A percentile compares a stretch with the other conserved stretches of the same genome.
phyloP scores from a whole-genome alignment of 2,329 filamentous ascomycete species.

The Fusarium buharicum region DNA sequence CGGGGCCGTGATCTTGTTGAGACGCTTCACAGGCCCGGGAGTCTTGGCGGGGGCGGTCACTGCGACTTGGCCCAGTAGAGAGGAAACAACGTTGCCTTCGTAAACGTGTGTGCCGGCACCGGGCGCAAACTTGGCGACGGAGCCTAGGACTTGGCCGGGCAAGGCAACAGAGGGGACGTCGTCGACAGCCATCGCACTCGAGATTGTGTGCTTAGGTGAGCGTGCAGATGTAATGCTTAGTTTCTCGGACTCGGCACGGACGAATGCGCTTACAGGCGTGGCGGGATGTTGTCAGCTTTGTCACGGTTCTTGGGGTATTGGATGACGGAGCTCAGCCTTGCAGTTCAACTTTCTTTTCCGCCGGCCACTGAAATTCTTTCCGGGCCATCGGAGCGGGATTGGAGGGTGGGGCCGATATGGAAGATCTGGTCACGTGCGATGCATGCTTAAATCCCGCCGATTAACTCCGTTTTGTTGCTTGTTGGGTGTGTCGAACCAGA shows the following conservation, averaged over 20 bases:
- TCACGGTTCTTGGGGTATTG: background rate
- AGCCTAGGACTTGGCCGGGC: constrained; percentile 83
- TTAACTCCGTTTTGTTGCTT: constrained; percentile 38
- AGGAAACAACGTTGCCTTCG: constrained; percentile 79
- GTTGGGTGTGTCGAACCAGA: background rate
- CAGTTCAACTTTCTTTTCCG: constrained; percentile 4
- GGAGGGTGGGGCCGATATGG: constrained; percentile 28
- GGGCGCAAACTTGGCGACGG: constrained; percentile 71
- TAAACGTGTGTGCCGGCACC: constrained; percentile 88
- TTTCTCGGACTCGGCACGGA: constrained; percentile 13
- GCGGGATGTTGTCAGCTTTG: constrained; percentile 18
- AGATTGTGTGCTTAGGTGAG: constrained; percentile 27
- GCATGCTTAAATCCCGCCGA: constrained; percentile 43
- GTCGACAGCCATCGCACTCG: constrained; percentile 46
- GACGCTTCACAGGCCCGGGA: constrained; percentile 66
- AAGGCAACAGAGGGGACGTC: constrained; percentile 69
- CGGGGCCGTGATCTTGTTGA: constrained; percentile 65
- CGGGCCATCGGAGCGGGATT: constrained; percentile 23
- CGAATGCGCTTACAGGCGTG: constrained; percentile 19
- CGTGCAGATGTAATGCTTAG: constrained; percentile 3
- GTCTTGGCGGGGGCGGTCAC: constrained; percentile 60
- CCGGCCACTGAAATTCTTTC: constrained; percentile 28
- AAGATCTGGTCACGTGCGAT: constrained; percentile 20
- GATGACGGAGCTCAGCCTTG: constrained; percentile 36
- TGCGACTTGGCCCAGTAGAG: constrained; percentile 78